Evolutionary conservation across 2,329 filamentous ascomycete species (phyloP).

Genomic region (Pestalotiopsis fici): DNA sequence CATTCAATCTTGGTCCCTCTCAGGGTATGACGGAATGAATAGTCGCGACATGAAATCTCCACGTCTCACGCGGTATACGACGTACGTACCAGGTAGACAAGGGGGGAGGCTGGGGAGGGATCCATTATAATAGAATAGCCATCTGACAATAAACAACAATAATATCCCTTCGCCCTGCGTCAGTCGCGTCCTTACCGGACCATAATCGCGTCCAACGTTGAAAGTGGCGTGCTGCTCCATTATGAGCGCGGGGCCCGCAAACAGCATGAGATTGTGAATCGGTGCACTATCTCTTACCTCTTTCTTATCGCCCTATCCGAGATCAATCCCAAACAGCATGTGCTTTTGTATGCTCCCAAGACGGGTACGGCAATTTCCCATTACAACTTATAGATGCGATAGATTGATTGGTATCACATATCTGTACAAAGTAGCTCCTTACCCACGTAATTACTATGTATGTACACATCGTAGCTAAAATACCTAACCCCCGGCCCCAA

Average conservation of each 20-base stretch:
- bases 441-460: too few relatives aligned
- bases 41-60: not conserved
- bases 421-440: too few relatives aligned
- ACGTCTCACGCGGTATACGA: not conserved
- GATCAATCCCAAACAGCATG: not conserved
- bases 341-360: too few relatives aligned
- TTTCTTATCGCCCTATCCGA: not conserved
- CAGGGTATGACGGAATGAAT: not conserved
- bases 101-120: not conserved
- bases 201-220: not conserved
- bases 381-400: too few relatives aligned
- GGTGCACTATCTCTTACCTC: not conserved
- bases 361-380: too few relatives aligned
- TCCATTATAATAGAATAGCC: not conserved
- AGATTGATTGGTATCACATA: too few relatives aligned
- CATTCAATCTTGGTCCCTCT: not conserved
- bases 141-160: not conserved
- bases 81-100: not conserved
- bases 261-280: not conserved
- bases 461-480: too few relatives aligned
- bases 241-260: not conserved
- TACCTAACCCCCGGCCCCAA: not conserved
- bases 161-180: not conserved
- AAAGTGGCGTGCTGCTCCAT: not conserved
- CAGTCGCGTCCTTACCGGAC: not conserved